Evolutionary conservation across 2,329 filamentous ascomycete genomes (phyloP), one percentile per base, ranked within the genome.

Genomic region (Claviceps fusiformis): DNA sequence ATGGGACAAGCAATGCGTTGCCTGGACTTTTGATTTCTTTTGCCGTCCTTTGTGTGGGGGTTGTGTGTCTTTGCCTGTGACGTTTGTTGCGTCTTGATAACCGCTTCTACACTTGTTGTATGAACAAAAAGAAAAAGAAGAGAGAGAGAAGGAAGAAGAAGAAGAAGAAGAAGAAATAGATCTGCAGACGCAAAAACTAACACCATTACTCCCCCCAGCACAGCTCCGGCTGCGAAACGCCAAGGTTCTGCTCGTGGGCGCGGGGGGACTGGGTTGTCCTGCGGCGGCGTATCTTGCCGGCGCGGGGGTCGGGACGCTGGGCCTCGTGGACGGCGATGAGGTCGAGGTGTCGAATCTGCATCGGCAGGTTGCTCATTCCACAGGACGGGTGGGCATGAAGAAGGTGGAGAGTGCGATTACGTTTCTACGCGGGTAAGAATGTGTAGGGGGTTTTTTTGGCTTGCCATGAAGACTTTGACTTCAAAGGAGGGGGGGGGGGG

Each of bases 301-400:
- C 27, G 87, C 93, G 1, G 93, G 93, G 0, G 79, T 96, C 1
- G 90, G 91, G 9, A 87, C 78, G 0, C 70, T 98, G 19, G 91
- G 92, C 0, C 73, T 98, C 8, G 81, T 93, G 29, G 93, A 98
- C 66, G 90, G 87, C 3, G 93, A 98, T 69, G 76, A 75, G 0
- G 92, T 98, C 35, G 93, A 97, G 66, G 73, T 78, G 17, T 95
- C 90, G 33, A 98, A 98, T 66, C 76, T 98, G 15, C 93, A 97
- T 72, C 84, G 93, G 0, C 93, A 98, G 70, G 82, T 97, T 52
- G 79, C 90, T 37, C 92, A 98, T 67, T 78, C 78, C 3, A 87
- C 83, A 0, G 72, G 74, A 3, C 80, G 81, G 53, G 81, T 95
- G 5, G 88, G 88, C 11, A 80, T 80, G 73, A 76, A 74, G 56